These are phyloP conservation scores for Arachnopeziza araneosa DNA, from an alignment of 2,329 filamentous ascomycete genomes.

Conservation along the genomic window DNA sequence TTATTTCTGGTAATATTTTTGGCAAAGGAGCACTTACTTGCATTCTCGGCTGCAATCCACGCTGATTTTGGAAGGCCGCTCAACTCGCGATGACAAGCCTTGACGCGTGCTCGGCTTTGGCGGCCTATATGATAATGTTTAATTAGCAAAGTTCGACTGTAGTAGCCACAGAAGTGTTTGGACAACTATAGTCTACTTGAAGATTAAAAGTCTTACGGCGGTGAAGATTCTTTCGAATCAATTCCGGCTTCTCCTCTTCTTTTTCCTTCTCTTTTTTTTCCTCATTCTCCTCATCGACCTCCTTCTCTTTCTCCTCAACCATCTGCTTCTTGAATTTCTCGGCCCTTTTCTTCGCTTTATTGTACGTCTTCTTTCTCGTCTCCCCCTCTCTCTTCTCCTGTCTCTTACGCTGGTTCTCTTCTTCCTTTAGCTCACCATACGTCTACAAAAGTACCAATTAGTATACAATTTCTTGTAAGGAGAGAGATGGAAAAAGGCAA, in stretches of 20 bases:
- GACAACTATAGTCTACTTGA: not conserved
- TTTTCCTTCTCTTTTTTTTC: too few relatives aligned
- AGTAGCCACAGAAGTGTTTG: not conserved
- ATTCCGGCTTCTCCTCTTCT: not conserved
- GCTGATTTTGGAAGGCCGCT: not conserved
- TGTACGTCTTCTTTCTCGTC: not conserved
- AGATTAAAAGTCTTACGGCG: not conserved
- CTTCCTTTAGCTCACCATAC: not conserved
- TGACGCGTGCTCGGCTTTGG: not conserved
- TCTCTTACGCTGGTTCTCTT: not conserved
- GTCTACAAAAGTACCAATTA: not conserved
- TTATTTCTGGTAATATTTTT: too few relatives aligned
- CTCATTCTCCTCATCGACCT: too few relatives aligned
- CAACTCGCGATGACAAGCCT: not conserved
- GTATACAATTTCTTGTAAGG: not conserved
- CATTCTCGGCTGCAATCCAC: not conserved
- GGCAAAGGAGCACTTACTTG: not conserved
- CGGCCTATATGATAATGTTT: not conserved
- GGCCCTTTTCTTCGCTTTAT: not conserved
- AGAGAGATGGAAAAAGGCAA: not conserved
- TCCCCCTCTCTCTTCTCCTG: not conserved
- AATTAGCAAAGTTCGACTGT: too few relatives aligned
- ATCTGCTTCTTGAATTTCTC: not conserved
- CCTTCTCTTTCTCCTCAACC: too few relatives aligned
- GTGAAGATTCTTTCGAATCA: not conserved